Evolutionary conservation across 1,139 yeast genomes (phyloP).

Genomic region (Zygoascus hellenicus): DNA sequence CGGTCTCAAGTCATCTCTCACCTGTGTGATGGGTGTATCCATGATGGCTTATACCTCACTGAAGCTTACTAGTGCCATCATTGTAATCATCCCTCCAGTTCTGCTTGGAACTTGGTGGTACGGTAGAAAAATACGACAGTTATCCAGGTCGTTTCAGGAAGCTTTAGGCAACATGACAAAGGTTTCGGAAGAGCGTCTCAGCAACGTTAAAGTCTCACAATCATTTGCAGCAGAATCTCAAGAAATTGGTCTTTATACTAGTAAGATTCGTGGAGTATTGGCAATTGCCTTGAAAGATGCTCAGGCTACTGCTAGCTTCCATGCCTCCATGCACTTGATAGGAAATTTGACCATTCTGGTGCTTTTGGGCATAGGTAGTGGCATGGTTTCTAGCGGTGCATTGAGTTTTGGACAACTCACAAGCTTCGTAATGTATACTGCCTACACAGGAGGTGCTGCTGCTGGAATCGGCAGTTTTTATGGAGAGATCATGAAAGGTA

Average conservation of each 20-base stretch:
- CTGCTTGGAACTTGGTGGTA: slow-evolving; percentile 67
- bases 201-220: slow-evolving; percentile 82
- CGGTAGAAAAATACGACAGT: slow-evolving; percentile 70
- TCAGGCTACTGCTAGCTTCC: slow-evolving; percentile 54
- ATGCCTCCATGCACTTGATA: slow-evolving; percentile 68
- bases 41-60: slow-evolving; percentile 90
- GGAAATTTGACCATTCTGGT: slow-evolving; percentile 78
- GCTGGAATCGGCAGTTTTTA: slow-evolving; percentile 87
- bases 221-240: slow-evolving; percentile 79
- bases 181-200: slow-evolving; percentile 86
- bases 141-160: slow-evolving; percentile 75
- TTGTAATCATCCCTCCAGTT: slow-evolving; percentile 77
- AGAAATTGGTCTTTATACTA: slow-evolving; percentile 56
- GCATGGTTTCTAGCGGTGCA: slow-evolving; percentile 62
- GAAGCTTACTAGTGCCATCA: slow-evolving; percentile 68
- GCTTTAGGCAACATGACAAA: slow-evolving; percentile 82
- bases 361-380: slow-evolving; percentile 74
- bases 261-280: slow-evolving; percentile 69
- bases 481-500: slow-evolving; percentile 92
- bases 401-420: slow-evolving; percentile 85
- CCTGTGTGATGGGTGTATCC: slow-evolving; percentile 73
- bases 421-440: slow-evolving; percentile 89
- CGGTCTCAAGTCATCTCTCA: slow-evolving; percentile 74
- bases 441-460: slow-evolving; percentile 84
- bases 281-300: slow-evolving; percentile 76